A percentile compares a stretch with the other conserved stretches of the same genome.
phyloP scores from a whole-genome alignment of 2,329 filamentous ascomycete genomes.

The Ceratocystis cubensis region DNA sequence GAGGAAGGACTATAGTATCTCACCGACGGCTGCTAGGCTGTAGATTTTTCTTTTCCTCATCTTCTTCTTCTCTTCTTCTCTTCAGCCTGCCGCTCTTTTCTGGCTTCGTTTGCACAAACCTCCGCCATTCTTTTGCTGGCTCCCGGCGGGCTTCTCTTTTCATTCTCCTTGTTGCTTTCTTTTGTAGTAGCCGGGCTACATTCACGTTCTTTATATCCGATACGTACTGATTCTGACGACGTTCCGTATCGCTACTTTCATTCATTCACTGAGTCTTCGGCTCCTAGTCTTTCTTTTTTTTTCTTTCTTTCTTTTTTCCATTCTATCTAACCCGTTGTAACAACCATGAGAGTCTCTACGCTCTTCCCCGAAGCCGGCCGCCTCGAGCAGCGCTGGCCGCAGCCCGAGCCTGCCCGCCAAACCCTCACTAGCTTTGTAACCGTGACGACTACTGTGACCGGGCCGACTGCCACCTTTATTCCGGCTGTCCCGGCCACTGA shows the following conservation, averaged over 20 bases:
- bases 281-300: constrained; percentile 12
- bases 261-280: not conserved
- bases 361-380: constrained; percentile 8
- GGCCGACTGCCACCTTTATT: not conserved
- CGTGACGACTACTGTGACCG: not conserved
- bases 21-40: not conserved
- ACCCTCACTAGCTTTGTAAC: not conserved
- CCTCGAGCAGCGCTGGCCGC: constrained; percentile 10
- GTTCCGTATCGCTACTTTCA: not conserved
- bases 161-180: constrained; percentile 6
- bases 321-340: not conserved
- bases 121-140: constrained; percentile 13
- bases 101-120: not conserved
- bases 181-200: constrained; percentile 20
- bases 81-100: constrained; percentile 4
- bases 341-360: constrained; percentile 17
- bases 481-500: not conserved
- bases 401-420: not conserved
- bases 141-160: constrained; percentile 16
- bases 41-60: constrained; percentile 2
- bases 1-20: not conserved
- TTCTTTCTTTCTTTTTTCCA: not conserved
- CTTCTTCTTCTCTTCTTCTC: constrained; percentile 9
- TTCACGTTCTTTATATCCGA: constrained; percentile 6
- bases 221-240: not conserved